Percentiles rank a stretch among this genome's conserved stretches.
phyloP scores from a whole-genome alignment of 1,139 yeast species.

The Scheffersomyces titani region DNA sequence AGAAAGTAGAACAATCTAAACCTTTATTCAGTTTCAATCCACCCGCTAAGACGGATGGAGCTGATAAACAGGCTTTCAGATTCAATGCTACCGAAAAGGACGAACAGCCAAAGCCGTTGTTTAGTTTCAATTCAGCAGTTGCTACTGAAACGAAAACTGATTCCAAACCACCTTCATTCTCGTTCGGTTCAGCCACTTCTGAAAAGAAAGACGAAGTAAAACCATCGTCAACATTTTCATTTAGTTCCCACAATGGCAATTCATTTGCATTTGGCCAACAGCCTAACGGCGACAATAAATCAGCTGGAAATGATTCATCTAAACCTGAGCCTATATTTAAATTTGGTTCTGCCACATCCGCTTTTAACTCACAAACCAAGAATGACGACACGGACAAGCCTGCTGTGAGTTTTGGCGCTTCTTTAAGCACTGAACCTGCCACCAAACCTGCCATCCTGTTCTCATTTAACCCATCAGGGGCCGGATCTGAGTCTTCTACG shows the following conservation, averaged over 20 bases:
- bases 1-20: background rate
- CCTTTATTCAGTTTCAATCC: background rate
- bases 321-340: constrained; percentile 1
- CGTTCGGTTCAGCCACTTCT: constrained; percentile 11
- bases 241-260: constrained; percentile 7
- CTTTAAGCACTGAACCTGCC: constrained; percentile 1
- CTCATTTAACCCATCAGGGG: background rate
- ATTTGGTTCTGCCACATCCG: background rate
- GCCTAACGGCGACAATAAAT: background rate
- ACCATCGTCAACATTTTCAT: constrained; percentile 9
- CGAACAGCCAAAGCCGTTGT: constrained; percentile 1
- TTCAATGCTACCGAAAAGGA: background rate
- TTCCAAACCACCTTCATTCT: background rate
- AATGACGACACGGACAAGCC: background rate
- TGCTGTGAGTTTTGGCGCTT: background rate
- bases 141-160: background rate
- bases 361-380: background rate
- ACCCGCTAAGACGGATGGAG: too few relatives aligned
- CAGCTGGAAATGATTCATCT: background rate
- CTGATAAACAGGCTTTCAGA: too few relatives aligned
- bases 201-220: constrained; percentile 10
- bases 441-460: background rate
- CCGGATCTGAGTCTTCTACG: constrained; percentile 2
- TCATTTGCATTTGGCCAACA: background rate
- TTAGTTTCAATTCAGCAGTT: background rate